Base-by-base conservation (phyloP, 1,284 basidiomycete species). In the Tetrapyrgos nigripes region DNA sequence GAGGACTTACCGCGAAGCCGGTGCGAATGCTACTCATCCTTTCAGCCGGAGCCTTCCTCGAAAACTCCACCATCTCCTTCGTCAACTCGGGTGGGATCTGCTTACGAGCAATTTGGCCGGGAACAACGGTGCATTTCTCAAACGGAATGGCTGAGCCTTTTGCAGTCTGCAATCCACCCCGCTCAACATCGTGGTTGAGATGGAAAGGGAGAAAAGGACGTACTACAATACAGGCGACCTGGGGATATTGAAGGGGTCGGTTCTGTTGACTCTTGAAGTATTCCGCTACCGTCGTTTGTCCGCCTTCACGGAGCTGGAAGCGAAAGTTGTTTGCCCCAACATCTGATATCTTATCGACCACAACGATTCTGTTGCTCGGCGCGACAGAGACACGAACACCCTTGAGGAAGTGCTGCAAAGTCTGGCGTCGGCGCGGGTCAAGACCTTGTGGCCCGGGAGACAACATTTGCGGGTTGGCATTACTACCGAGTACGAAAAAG, bases 91-190 rank as follows among this genome's bases (percentile, higher is more conserved):
- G 73, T 0, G 85, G 85, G 0, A 87, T 76, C 53, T 85, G 82
- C 62, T 85, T 86, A 27, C 81, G 75, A 79, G 86, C 84, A 50
- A 86, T 82, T 58, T 87, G 85, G 0, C 86, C 86, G 0, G 74
- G 66, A 0, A 76, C 73, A 3, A 87, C 80, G 0, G 70, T 69
- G 63, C 85, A 85, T 1, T 82, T 66, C 63, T 87, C 85, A 3
- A 87, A 66, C 0, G 85, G 85, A 9, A 86, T 73, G 29, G 83
- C 64, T 2, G 85, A 84, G 4, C 84, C 83, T 28, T 72, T 72
- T 11, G 79, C 78, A 24, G 84, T 77, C 81, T 85, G 37, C 14
- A 40, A 4, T 17, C 5, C 4, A 5, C 13, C 8, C 51, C 24
- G n/a, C 9, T 56, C 33, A 50, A 23, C 19, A 50, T 21, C 1